Evolutionary conservation across 306 rosid genomes (phyloP).

Genomic region (Casuarina equisetifolia): DNA sequence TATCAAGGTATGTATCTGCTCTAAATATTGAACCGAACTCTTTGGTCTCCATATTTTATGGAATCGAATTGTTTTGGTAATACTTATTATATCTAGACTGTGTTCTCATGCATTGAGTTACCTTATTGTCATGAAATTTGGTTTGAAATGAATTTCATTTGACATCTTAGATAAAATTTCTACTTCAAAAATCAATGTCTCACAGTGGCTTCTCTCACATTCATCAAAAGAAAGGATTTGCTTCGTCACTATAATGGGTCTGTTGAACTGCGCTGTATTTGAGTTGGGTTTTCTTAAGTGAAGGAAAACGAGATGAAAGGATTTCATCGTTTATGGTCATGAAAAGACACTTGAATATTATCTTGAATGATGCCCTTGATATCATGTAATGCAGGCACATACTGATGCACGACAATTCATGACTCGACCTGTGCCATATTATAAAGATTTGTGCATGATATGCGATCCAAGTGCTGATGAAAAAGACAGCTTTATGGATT

Average conservation of each 20-base stretch:
- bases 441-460: conserved; percentile 62
- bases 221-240: not conserved
- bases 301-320: not conserved
- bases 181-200: not conserved
- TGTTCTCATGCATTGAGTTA: not conserved
- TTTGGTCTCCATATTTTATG: not conserved
- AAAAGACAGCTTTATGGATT: conserved; percentile 37
- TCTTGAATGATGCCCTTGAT: conserved; percentile 10
- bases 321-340: not conserved
- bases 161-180: not conserved
- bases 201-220: not conserved
- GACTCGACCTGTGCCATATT: conserved; percentile 75
- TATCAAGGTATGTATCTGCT: conserved; percentile 50
- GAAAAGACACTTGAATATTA: not conserved
- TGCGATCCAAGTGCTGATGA: conserved; percentile 52
- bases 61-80: not conserved
- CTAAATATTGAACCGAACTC: not conserved
- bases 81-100: not conserved
- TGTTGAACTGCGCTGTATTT: not conserved
- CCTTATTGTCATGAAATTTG: not conserved
- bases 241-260: not conserved
- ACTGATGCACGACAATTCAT: conserved; percentile 72
- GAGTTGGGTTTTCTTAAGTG: not conserved
- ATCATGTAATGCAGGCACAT: conserved; percentile 55
- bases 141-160: not conserved